Evolutionary conservation across 2,329 filamentous ascomycete genomes (phyloP).

Genomic region (Canariomyces notabilis): DNA sequence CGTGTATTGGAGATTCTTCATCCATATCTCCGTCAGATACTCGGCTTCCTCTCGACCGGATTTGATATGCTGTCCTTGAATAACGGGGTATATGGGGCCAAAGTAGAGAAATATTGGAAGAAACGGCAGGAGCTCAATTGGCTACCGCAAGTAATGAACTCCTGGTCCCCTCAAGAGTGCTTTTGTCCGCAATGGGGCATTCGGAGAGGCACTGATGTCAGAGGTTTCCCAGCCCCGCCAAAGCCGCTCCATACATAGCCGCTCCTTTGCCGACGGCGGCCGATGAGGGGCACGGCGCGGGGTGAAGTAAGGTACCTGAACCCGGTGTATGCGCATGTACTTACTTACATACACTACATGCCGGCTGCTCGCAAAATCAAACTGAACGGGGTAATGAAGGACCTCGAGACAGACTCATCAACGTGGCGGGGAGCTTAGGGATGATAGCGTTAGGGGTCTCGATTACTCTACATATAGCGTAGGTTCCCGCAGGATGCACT

Average conservation of each 20-base stretch:
- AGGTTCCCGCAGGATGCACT: constrained; percentile 2
- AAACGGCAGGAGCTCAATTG: no score
- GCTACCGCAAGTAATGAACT: background rate
- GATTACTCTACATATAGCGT: background rate
- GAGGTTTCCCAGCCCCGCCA: background rate
- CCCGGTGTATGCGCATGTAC: background rate
- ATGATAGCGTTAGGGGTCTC: background rate
- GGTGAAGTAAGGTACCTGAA: background rate
- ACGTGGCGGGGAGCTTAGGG: background rate
- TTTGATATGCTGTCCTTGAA: background rate
- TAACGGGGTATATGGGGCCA: no score
- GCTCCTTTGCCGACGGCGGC: constrained; percentile 22
- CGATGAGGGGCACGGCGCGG: constrained; percentile 18
- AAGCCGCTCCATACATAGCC: constrained; percentile 22
- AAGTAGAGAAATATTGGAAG: no score
- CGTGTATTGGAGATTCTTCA: no score
- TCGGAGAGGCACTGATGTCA: constrained; percentile 3
- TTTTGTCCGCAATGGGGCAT: background rate
- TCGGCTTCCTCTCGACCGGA: background rate
- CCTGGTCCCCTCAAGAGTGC: no score
- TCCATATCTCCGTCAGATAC: background rate
- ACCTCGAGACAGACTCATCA: background rate
- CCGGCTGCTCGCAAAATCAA: background rate
- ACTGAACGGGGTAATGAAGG: constrained; percentile 1
- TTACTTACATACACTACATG: no score